These are phyloP conservation scores for Triangularia setosa DNA, from an alignment of 2,329 filamentous ascomycete species.

Conservation along the genomic window DNA sequence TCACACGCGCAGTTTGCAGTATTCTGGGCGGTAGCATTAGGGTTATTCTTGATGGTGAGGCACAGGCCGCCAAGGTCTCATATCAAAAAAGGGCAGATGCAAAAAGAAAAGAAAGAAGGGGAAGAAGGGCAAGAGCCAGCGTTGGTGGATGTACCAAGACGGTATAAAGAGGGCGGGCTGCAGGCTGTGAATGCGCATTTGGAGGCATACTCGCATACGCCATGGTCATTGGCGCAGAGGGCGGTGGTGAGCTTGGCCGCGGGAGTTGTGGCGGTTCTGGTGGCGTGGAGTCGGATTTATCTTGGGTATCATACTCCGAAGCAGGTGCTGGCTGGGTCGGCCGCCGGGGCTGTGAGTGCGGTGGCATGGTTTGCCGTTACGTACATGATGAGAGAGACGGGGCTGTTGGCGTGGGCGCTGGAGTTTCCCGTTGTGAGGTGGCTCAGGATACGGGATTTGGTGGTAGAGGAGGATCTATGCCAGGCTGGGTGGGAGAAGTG, in stretches of 20 bases:
- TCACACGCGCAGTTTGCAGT: constrained; percentile 94
- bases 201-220: constrained; percentile 42
- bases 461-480: constrained; percentile 81
- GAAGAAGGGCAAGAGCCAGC: not conserved
- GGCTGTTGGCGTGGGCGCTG: constrained; percentile 69
- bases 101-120: not conserved
- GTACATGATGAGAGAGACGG: constrained; percentile 59
- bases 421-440: constrained; percentile 61
- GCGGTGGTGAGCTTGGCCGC: constrained; percentile 50
- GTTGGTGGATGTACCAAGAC: constrained; percentile 5
- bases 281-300: constrained; percentile 83
- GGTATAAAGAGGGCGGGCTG: constrained; percentile 12
- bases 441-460: constrained; percentile 75
- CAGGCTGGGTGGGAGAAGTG: constrained; percentile 94
- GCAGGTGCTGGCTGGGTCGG: constrained; percentile 79
- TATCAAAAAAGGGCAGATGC: constrained; percentile 26
- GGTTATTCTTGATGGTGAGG: constrained; percentile 78
- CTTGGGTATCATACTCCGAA: constrained; percentile 85
- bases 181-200: constrained; percentile 11
- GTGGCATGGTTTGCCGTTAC: constrained; percentile 76
- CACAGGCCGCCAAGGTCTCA: constrained; percentile 52
- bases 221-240: constrained; percentile 61
- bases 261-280: constrained; percentile 58
- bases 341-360: constrained; percentile 67
- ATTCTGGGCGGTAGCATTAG: constrained; percentile 83